A percentile compares a stretch with the other conserved stretches of the same genome.
Evolutionary conservation across 768 basidiomycete species (phyloP).

Genomic region (Sporobolomyces roseus): DNA sequence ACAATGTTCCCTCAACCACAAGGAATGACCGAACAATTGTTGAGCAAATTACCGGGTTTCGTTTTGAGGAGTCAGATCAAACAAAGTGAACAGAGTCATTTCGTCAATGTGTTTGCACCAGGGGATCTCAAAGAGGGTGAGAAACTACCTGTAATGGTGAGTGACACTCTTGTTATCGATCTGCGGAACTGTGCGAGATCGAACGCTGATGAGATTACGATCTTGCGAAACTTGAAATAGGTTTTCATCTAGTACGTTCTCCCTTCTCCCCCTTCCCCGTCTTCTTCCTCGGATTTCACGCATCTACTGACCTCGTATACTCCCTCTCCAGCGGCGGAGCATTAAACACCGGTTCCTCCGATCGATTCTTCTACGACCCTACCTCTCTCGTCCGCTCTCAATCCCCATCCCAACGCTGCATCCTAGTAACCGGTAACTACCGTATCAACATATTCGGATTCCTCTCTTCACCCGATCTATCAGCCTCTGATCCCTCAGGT

Average conservation of each 20-base stretch:
- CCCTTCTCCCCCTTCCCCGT: neutral
- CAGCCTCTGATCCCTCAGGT: neutral
- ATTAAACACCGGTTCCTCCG: slow-evolving; percentile 29
- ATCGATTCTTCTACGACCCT: slow-evolving; percentile 35
- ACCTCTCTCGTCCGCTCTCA: slow-evolving; percentile 21
- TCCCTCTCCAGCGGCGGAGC: slow-evolving; percentile 25
- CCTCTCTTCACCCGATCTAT: slow-evolving; percentile 15
- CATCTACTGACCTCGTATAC: neutral
- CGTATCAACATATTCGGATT: slow-evolving; percentile 33
- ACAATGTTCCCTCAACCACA: slow-evolving; percentile 30
- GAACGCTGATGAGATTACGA: neutral
- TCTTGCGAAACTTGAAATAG: neutral
- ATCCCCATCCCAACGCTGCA: slow-evolving; percentile 13
- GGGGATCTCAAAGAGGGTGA: slow-evolving; percentile 44
- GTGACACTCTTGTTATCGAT: slow-evolving; percentile 41
- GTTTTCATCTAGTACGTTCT: slow-evolving; percentile 11
- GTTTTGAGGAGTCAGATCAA: slow-evolving; percentile 15
- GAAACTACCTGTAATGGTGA: slow-evolving; percentile 53
- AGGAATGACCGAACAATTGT: slow-evolving; percentile 11
- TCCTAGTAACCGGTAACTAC: slow-evolving; percentile 43
- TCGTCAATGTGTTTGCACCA: slow-evolving; percentile 55
- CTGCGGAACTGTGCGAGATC: neutral
- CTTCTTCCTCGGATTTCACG: neutral
- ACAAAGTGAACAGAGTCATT: slow-evolving; percentile 54
- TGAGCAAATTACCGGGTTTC: slow-evolving; percentile 25